Percentiles rank a stretch among this genome's conserved stretches.
phyloP scores from a whole-genome alignment of 192 early-diverging fungal species.

The Podila clonocystis region DNA sequence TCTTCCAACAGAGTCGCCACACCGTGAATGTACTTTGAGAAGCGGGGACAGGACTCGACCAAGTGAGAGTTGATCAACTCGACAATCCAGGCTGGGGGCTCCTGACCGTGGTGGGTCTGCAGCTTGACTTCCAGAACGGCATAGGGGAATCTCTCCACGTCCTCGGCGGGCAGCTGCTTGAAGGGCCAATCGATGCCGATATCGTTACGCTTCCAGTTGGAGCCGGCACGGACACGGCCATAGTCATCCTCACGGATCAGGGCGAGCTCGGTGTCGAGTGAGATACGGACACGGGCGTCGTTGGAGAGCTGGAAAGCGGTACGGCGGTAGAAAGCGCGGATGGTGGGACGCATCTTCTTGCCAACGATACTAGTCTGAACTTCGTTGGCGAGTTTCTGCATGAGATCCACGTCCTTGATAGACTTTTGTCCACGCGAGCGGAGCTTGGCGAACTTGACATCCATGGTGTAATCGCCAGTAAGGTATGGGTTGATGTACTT shows the following conservation, averaged over 20 bases:
- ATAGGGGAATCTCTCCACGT: conserved; percentile 92
- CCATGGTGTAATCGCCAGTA: conserved; percentile 76
- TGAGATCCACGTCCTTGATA: conserved; percentile 81
- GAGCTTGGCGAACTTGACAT: conserved; percentile 81
- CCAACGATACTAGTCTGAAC: conserved; percentile 73
- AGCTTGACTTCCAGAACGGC: conserved; percentile 93
- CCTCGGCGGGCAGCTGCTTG: conserved; percentile 65
- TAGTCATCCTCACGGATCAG: conserved; percentile 95
- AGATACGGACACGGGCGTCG: conserved; percentile 92
- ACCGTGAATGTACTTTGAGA: conserved; percentile 91
- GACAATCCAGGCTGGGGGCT: conserved; percentile 82
- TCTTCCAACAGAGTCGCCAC: conserved; percentile 74
- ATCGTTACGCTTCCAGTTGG: conserved; percentile 93
- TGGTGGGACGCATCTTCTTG: conserved; percentile 72
- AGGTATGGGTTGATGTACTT: conserved; percentile 91
- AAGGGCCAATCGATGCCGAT: conserved; percentile 85
- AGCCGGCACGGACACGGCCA: conserved; percentile 70
- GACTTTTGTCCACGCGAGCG: conserved; percentile 74
- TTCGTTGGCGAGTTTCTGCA: conserved; percentile 76
- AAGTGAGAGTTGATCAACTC: conserved; percentile 79
- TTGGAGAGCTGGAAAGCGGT: conserved; percentile 98
- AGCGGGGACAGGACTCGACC: conserved; percentile 84
- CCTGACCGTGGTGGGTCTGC: conserved; percentile 74
- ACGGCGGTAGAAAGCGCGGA: conserved; percentile 96
- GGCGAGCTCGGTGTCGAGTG: conserved; percentile 94